These are phyloP conservation scores for Suaeda aralocaspica DNA, from an alignment of 148 eudicot genomes.

Conservation along the genomic window DNA sequence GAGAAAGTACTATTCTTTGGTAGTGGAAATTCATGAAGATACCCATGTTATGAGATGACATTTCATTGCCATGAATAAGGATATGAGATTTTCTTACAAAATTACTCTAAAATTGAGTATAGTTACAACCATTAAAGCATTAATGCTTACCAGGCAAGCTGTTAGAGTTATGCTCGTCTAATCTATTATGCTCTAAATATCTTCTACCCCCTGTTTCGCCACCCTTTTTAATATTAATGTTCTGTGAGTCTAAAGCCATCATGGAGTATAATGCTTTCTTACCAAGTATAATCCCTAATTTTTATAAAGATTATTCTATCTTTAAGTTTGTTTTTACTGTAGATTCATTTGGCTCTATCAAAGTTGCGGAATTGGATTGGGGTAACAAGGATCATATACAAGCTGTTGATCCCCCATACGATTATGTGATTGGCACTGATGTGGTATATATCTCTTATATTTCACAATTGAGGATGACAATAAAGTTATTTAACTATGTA, in stretches of 20 bases:
- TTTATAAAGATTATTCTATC: not conserved
- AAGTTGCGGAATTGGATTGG: conserved; percentile 86
- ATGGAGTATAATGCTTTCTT: not conserved
- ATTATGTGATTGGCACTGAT: conserved; percentile 88
- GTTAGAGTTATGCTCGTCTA: too few species aligned
- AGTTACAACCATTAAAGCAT: too few species aligned
- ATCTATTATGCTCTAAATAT: too few species aligned
- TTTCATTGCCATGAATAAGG: too few species aligned
- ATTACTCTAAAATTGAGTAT: too few species aligned
- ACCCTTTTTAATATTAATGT: not conserved
- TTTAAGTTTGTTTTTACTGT: too few species aligned
- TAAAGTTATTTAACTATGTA: not conserved
- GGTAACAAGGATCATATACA: conserved; percentile 72
- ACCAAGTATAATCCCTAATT: conserved; percentile 3
- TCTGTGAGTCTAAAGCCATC: not conserved
- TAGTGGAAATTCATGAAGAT: too few species aligned
- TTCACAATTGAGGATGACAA: not conserved
- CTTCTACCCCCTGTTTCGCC: too few species aligned
- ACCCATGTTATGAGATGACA: too few species aligned
- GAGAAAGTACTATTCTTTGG: too few species aligned
- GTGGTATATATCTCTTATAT: conserved; percentile 52
- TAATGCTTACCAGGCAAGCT: too few species aligned
- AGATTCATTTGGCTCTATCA: conserved; percentile 76
- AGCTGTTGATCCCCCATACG: conserved; percentile 80
- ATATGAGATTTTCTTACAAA: too few species aligned